Percentiles rank a stretch among this genome's conserved stretches.
Evolutionary conservation across 202 grass and related monocot genomes (phyloP).

Genomic region (Digitaria exilis): DNA sequence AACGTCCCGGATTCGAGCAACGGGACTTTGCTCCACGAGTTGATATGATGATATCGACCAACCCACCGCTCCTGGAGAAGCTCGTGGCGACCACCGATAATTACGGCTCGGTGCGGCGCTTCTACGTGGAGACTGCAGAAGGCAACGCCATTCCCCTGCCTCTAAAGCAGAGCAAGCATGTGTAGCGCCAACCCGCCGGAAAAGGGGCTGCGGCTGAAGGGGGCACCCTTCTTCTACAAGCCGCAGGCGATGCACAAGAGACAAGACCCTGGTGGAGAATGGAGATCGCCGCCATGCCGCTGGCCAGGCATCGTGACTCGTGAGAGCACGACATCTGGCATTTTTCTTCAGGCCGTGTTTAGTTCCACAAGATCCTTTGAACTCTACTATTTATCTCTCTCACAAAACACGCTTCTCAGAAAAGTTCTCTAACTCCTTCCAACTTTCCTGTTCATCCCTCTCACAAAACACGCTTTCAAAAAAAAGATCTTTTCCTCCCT

Average conservation of each 20-base stretch:
- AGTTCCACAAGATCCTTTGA: too few relatives aligned
- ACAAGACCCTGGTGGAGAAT: constrained; percentile 76
- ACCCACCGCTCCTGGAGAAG: constrained; percentile 78
- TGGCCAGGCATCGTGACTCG: constrained; percentile 26
- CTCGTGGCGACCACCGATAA: constrained; percentile 67
- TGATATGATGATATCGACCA: too few relatives aligned
- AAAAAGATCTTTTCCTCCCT: too few relatives aligned
- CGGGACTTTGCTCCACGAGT: too few relatives aligned
- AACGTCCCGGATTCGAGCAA: too few relatives aligned
- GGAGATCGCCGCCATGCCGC: constrained; percentile 63
- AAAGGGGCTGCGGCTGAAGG: constrained; percentile 74
- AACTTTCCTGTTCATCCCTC: too few relatives aligned
- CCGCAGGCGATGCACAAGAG: constrained; percentile 83
- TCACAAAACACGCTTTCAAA: too few relatives aligned
- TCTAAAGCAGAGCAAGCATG: constrained; percentile 74
- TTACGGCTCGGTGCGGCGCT: constrained; percentile 74
- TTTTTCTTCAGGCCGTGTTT: background rate
- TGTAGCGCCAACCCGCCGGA: constrained; percentile 66
- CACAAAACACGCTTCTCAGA: too few relatives aligned
- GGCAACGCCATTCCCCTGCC: constrained; percentile 80
- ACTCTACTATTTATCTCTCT: too few relatives aligned
- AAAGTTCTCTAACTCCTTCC: too few relatives aligned
- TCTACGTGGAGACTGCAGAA: constrained; percentile 80
- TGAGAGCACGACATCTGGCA: constrained; percentile 35
- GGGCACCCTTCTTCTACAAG: constrained; percentile 94